Base-by-base conservation (phyloP, 1,284 basidiomycete genomes). In the Ceratobasidium sp. region DNA sequence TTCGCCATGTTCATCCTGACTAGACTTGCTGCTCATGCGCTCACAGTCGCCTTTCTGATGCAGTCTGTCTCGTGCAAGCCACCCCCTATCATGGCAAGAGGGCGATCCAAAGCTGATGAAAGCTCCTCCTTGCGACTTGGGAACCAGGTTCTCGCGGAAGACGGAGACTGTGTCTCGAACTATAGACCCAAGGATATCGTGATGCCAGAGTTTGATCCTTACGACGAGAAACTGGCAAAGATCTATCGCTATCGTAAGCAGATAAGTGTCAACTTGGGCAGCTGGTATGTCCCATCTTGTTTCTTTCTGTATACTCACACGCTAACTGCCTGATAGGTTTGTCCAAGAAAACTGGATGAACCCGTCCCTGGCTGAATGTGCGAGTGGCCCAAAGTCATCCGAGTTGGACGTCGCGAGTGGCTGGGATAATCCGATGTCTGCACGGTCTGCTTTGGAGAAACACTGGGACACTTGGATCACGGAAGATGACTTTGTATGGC, bases 391-490 rank as follows among this genome's bases (percentile, higher is more conserved):
- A 21, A 82, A 85, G 76, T 76, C 81, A 1, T 86, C 90, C 1
- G 83, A 84, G 64, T 76, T 81, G 50, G 82, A 83, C 74, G 74
- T 84, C 8, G 80, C 83, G 0, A 77, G 76, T 34, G 83, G 83
- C 12, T 85, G 81, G 77, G 82, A 80, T 21, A 57, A 71, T 32
- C 45, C 77, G 5, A 77, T 78, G 2, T 78, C 79, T 74, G 89
- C 91, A 21, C 83, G 85, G 23, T 78, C 82, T 30, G 80, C 88
- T 9, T 83, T 94, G 73, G 91, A 93, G 79, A 83, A 83, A 55
- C 92, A 92, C 79, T 94, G 92, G 92, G 89, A 91, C 76, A 90
- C 88, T 5, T 94, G 89, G 81, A 88, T 93, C 79, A 88, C 82
- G 14, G 84, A 86, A 62, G 79, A 82, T 0, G 90, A 92, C 78